Evolutionary conservation across 805 yeast genomes (phyloP).

Genomic region (Lipomyces spencermartinsiae): DNA sequence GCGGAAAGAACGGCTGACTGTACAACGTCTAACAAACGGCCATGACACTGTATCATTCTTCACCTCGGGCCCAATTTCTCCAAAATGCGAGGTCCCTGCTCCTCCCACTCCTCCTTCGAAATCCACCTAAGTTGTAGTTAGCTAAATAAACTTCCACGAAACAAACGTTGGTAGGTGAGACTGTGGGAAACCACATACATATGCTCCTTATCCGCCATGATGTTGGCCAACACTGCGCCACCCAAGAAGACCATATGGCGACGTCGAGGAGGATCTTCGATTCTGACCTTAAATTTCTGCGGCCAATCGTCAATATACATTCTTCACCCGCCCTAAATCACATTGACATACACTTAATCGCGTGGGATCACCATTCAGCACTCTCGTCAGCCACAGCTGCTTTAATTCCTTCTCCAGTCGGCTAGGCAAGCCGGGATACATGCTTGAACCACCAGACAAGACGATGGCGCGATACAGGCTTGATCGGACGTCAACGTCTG

Average conservation of each 20-base stretch:
- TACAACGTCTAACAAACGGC: neutral
- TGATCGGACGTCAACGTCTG: slow-evolving; percentile 91
- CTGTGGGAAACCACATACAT: slow-evolving; percentile 53
- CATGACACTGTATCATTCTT: neutral
- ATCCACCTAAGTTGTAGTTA: slow-evolving; percentile 63
- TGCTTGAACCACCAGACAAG: slow-evolving; percentile 95
- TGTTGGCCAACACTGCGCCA: slow-evolving; percentile 96
- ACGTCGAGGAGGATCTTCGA: slow-evolving; percentile 98
- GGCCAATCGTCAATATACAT: slow-evolving; percentile 45
- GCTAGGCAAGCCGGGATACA: slow-evolving; percentile 98
- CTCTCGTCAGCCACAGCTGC: slow-evolving; percentile 92
- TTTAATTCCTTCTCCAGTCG: slow-evolving; percentile 94
- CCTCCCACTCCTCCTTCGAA: slow-evolving; percentile 95
- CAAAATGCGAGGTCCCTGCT: slow-evolving; percentile 86
- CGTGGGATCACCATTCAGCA: slow-evolving; percentile 83
- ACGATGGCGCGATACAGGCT: slow-evolving; percentile 91
- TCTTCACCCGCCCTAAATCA: neutral
- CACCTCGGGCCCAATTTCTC: slow-evolving; percentile 90
- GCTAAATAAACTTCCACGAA: neutral
- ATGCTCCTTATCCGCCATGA: slow-evolving; percentile 97
- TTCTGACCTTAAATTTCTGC: slow-evolving; percentile 86
- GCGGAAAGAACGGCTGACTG: neutral
- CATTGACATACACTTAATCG: slow-evolving; percentile 55
- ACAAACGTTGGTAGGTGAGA: neutral
- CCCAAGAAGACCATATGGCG: slow-evolving; percentile 98